These are phyloP conservation scores for Domatiomyces catenatus DNA, from an alignment of 2,329 filamentous ascomycete genomes.

Conservation along the genomic window DNA sequence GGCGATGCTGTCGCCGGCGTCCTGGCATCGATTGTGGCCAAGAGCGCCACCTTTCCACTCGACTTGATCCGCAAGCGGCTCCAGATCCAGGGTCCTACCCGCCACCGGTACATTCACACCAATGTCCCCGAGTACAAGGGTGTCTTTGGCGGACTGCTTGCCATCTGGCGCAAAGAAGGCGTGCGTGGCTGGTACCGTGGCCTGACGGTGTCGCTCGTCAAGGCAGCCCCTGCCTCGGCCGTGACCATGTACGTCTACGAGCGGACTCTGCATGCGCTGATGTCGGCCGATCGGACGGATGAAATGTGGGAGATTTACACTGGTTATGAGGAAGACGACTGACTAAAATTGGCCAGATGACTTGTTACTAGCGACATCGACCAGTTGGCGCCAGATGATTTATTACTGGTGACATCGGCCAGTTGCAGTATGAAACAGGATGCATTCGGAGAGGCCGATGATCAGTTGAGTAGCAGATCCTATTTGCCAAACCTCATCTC, in stretches of 20 bases:
- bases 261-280: constrained; percentile 48
- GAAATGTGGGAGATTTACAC: constrained; percentile 17
- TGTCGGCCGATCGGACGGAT: constrained; percentile 21
- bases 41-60: constrained; percentile 81
- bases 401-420: neutral
- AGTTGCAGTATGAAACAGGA: neutral
- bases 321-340: constrained; percentile 12
- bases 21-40: constrained; percentile 62
- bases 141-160: constrained; percentile 48
- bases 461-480: neutral
- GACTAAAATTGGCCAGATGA: neutral
- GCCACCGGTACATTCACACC: constrained; percentile 60
- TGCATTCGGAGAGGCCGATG: neutral
- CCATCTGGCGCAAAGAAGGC: constrained; percentile 60
- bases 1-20: constrained; percentile 75
- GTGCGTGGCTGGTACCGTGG: constrained; percentile 72
- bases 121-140: constrained; percentile 73
- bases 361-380: neutral
- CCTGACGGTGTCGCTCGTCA: constrained; percentile 73
- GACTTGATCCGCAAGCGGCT: constrained; percentile 85
- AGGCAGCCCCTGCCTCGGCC: constrained; percentile 78
- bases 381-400: neutral
- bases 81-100: constrained; percentile 85
- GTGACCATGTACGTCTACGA: constrained; percentile 95
- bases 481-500: constrained; percentile 70